Conservation (phyloP, 2,329 filamentous ascomycete species). For the Sporothrix luriei region DNA sequence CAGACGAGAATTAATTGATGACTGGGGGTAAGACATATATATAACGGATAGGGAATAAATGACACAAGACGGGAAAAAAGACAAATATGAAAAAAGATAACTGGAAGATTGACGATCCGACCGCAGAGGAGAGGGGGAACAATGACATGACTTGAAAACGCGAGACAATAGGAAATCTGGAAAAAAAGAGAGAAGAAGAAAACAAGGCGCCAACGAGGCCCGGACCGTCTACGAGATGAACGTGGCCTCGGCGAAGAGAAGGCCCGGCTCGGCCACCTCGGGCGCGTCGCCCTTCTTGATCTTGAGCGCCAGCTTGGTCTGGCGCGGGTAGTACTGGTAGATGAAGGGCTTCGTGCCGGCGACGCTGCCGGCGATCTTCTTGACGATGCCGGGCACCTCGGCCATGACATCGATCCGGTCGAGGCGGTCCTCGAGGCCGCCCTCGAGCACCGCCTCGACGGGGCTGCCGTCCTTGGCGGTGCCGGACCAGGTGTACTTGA, state of each 20-base stretch:
- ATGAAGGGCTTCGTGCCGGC: constrained; percentile 96
- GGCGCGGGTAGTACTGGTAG: constrained; percentile 78
- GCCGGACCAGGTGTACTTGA: constrained; percentile 78
- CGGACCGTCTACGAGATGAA: constrained; percentile 72
- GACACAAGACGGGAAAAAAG: constrained; percentile 1
- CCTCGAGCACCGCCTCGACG: constrained; percentile 70
- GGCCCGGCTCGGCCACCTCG: constrained; percentile 77
- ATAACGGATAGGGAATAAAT: not conserved
- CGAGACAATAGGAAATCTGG: not conserved
- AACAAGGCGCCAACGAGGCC: not conserved
- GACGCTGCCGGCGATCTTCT: constrained; percentile 84
- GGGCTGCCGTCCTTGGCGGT: constrained; percentile 74
- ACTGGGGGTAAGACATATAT: not conserved
- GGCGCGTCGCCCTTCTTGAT: constrained; percentile 76
- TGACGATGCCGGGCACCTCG: constrained; percentile 93
- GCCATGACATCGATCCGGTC: constrained; percentile 96
- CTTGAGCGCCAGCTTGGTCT: constrained; percentile 70
- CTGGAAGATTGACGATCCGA: not conserved
- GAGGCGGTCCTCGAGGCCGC: constrained; percentile 65
- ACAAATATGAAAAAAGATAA: constrained; percentile 3
- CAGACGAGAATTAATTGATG: not conserved
- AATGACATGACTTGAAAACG: constrained; percentile 3
- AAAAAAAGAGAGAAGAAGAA: not conserved
- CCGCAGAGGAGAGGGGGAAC: not conserved
- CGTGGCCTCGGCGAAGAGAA: constrained; percentile 86